These are phyloP conservation scores for Dacryopinax spathularia DNA, from an alignment of 768 basidiomycete species.

Conservation along the genomic window DNA sequence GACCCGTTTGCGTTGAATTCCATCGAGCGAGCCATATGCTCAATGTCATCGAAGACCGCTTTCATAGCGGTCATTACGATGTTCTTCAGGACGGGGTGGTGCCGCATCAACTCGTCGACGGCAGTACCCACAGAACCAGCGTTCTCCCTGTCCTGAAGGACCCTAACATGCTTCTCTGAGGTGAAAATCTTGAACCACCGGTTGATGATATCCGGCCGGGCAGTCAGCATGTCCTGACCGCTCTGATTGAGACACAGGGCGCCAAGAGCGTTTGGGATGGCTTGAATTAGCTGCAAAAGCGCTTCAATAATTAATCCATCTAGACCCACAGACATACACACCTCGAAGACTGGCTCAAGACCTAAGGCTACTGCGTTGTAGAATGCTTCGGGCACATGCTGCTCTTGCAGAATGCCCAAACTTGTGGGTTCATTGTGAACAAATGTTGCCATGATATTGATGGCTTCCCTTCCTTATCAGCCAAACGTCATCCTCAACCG, in stretches of 20 bases:
- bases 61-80: slow-evolving; percentile 17
- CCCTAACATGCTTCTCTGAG: slow-evolving; percentile 65
- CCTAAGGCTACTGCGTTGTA: slow-evolving; percentile 74
- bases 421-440: slow-evolving; percentile 98
- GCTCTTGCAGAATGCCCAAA: slow-evolving; percentile 81
- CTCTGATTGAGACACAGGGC: slow-evolving; percentile 87
- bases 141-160: slow-evolving; percentile 85
- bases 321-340: slow-evolving; percentile 21
- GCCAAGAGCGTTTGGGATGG: slow-evolving; percentile 88
- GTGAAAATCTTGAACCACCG: slow-evolving; percentile 77
- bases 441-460: slow-evolving; percentile 92
- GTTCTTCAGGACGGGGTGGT: slow-evolving; percentile 77
- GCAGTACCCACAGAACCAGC: slow-evolving; percentile 75
- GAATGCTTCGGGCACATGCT: slow-evolving; percentile 74
- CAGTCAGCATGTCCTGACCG: slow-evolving; percentile 67
- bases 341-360: slow-evolving; percentile 79
- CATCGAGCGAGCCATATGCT: slow-evolving; percentile 38
- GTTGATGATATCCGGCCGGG: slow-evolving; percentile 68
- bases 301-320: background rate
- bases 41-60: slow-evolving; percentile 58
- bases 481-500: slow-evolving; percentile 10
- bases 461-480: slow-evolving; percentile 35
- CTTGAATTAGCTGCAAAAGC: slow-evolving; percentile 61
- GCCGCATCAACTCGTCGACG: slow-evolving; percentile 89
- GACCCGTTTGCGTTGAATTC: background rate